Evolutionary conservation across 2,329 filamentous ascomycete genomes (phyloP).

Genomic region (Uncinocarpus reesii): DNA sequence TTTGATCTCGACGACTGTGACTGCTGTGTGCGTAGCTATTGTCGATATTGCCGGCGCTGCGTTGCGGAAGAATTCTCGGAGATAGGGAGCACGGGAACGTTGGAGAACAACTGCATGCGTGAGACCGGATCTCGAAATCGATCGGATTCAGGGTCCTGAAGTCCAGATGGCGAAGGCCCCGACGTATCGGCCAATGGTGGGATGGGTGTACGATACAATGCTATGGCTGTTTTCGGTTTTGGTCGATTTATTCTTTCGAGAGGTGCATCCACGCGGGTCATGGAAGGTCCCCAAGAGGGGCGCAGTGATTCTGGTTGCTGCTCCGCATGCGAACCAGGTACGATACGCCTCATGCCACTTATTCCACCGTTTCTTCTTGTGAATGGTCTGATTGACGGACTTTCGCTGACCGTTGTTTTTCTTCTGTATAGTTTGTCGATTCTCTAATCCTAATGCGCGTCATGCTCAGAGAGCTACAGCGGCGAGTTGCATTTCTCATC

Average conservation of each 20-base stretch:
- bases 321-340: constrained; percentile 92
- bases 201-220: constrained; percentile 42
- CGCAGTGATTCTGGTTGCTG: constrained; percentile 88
- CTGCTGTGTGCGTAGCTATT: constrained; percentile 3
- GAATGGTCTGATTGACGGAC: not conserved
- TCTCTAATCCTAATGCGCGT: constrained; percentile 87
- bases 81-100: not conserved
- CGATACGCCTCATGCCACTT: constrained; percentile 20
- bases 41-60: constrained; percentile 7
- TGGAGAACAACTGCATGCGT: not conserved
- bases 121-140: not conserved
- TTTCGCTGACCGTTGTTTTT: not conserved
- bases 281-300: constrained; percentile 88
- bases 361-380: not conserved
- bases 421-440: constrained; percentile 73
- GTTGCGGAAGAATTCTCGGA: constrained; percentile 8
- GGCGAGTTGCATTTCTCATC: constrained; percentile 83
- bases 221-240: constrained; percentile 52
- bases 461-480: constrained; percentile 72
- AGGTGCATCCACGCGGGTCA: constrained; percentile 86
- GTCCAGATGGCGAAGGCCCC: constrained; percentile 28
- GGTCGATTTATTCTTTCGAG: constrained; percentile 93
- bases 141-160: not conserved
- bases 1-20: constrained; percentile 6
- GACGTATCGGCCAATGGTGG: constrained; percentile 36